Evolutionary conservation across 495 filamentous ascomycete genomes (phyloP).

Genomic region (Penicillium soppii): DNA sequence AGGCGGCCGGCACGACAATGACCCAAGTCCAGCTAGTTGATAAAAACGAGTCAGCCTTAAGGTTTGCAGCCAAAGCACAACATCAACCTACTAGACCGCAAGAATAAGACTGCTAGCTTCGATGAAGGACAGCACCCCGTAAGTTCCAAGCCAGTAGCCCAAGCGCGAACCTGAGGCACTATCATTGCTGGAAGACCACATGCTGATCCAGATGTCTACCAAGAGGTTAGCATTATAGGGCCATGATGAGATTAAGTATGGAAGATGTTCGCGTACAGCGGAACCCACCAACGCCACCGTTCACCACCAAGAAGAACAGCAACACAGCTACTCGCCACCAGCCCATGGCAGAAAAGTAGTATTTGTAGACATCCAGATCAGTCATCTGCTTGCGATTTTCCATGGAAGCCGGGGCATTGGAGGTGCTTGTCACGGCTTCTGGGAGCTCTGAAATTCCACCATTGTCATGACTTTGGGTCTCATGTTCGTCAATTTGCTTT

Average conservation of each 20-base stretch:
- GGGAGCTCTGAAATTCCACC: neutral
- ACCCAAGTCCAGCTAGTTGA: conserved; percentile 20
- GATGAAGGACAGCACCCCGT: conserved; percentile 19
- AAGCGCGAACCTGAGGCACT: conserved; percentile 4
- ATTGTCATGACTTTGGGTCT: neutral
- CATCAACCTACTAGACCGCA: neutral
- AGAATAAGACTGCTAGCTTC: conserved; percentile 9
- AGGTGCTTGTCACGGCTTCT: neutral
- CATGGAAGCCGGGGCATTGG: neutral
- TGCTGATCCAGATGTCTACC: conserved; percentile 16
- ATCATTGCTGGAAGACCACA: conserved; percentile 21
- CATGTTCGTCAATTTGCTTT: neutral
- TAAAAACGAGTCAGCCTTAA: neutral
- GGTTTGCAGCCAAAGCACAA: neutral
- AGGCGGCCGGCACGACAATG: conserved; percentile 22
- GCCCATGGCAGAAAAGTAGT: conserved; percentile 19
- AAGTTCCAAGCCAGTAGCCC: conserved; percentile 26
- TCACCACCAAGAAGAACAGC: conserved; percentile 1
- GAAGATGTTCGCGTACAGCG: conserved; percentile 5
- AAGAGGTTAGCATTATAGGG: neutral
- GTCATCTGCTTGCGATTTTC: neutral
- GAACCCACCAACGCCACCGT: conserved; percentile 10
- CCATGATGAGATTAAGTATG: neutral
- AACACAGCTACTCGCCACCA: conserved; percentile 10
- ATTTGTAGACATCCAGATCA: conserved; percentile 17